phyloP scores from a whole-genome alignment of 129 eudicot species.

The Helichrysum umbraculigerum region DNA sequence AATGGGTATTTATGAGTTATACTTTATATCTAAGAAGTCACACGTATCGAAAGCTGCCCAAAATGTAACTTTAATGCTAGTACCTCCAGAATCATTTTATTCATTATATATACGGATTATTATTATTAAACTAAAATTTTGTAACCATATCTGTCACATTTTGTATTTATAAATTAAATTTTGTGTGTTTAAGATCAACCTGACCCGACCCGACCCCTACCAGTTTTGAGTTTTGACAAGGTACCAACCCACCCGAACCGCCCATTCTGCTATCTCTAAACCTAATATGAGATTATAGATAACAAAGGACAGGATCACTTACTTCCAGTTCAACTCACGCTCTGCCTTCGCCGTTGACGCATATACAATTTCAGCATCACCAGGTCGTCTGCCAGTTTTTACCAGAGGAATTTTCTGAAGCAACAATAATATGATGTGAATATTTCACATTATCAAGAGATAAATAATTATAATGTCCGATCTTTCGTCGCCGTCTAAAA shows the following conservation, averaged over 20 bases:
- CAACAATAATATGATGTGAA: neutral
- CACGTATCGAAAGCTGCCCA: neutral
- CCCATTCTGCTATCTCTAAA: neutral
- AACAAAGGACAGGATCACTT: constrained; percentile 34
- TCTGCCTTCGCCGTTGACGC: constrained; percentile 84
- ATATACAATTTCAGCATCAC: constrained; percentile 82
- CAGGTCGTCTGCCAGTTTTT: constrained; percentile 65
- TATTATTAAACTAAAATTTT: neutral
- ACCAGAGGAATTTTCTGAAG: constrained; percentile 77
- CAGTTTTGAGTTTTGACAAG: no score
- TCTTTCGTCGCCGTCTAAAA: neutral
- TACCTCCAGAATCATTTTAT: neutral
- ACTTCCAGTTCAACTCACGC: constrained; percentile 89
- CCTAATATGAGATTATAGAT: neutral
- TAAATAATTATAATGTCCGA: neutral
- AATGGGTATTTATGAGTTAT: neutral
- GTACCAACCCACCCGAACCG: neutral
- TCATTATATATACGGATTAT: neutral
- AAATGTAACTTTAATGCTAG: neutral
- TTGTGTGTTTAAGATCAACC: neutral
- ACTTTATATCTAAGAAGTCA: neutral
- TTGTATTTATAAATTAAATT: no score
- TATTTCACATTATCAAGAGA: neutral
- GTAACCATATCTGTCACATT: neutral
- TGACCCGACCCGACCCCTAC: neutral